These are phyloP conservation scores for Picochlorum sp. DNA, from an alignment of 139 green algal genomes.

Conservation along the genomic window DNA sequence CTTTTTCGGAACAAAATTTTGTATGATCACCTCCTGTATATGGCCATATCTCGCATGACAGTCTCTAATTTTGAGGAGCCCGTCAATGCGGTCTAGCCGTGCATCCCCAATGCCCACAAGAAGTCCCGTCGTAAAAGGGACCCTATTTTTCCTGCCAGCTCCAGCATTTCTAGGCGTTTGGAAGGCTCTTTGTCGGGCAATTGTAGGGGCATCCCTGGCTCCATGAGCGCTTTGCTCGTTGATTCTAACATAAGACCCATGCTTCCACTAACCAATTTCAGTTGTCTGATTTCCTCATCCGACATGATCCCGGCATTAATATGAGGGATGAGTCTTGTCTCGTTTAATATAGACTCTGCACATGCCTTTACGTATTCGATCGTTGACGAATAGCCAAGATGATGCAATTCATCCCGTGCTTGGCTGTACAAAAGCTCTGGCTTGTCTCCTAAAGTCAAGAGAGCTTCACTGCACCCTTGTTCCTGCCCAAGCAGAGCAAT, in stretches of 20 bases:
- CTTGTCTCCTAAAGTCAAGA: slow-evolving; percentile 86
- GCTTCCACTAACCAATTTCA: slow-evolving; percentile 51
- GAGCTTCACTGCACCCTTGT: slow-evolving; percentile 72
- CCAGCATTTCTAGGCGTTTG: slow-evolving; percentile 2
- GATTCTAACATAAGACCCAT: slow-evolving; percentile 86
- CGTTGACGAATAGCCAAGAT: slow-evolving; percentile 55
- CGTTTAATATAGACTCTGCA: slow-evolving; percentile 32
- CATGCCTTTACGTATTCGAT: slow-evolving; percentile 64
- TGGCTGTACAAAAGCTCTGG: slow-evolving; percentile 66
- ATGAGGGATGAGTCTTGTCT: slow-evolving; percentile 74
- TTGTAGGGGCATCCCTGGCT: slow-evolving; percentile 46
- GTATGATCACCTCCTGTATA: slow-evolving; percentile 79
- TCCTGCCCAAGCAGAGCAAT: slow-evolving; percentile 46
- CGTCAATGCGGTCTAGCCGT: slow-evolving; percentile 46
- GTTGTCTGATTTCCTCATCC: slow-evolving; percentile 2
- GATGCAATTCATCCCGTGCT: slow-evolving; percentile 56
- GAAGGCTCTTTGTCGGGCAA: slow-evolving; percentile 69
- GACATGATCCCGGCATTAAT: slow-evolving; percentile 64
- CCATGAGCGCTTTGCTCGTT: slow-evolving; percentile 25
- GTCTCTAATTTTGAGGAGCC: slow-evolving; percentile 42
- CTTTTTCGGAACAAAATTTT: slow-evolving; percentile 74
- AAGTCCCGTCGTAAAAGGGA: slow-evolving; percentile 78
- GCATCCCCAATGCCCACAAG: slow-evolving; percentile 81
- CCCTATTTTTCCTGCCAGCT: slow-evolving; percentile 46
- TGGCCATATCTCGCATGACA: slow-evolving; percentile 53